Conservation (phyloP, 768 basidiomycete species). For the Kwoniella europaea region DNA sequence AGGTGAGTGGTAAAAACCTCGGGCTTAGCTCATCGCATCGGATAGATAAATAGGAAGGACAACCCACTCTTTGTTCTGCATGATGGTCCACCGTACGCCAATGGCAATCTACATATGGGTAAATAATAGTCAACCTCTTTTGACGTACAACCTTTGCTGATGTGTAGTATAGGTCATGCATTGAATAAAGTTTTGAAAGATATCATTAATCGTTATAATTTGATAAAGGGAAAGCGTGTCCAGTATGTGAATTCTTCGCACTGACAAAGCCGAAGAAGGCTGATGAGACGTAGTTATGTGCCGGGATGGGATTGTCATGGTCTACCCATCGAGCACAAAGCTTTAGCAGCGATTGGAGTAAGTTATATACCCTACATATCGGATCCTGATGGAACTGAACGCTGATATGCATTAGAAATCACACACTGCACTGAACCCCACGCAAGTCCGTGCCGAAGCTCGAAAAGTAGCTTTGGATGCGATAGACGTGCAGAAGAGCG, state of each 20-base stretch:
- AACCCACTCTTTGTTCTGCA: constrained; percentile 80
- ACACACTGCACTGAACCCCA: constrained; percentile 67
- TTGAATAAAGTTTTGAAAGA: constrained; percentile 97
- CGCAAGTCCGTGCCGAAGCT: constrained; percentile 72
- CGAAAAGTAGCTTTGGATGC: constrained; percentile 73
- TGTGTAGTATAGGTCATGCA: constrained; percentile 77
- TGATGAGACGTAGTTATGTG: constrained; percentile 68
- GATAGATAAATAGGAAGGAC: constrained; percentile 53
- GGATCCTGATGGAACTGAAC: no score
- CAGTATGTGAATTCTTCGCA: constrained; percentile 66
- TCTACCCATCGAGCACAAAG: constrained; percentile 94
- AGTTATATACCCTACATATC: constrained; percentile 8
- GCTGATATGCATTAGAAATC: constrained; percentile 59
- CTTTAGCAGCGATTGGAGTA: constrained; percentile 75
- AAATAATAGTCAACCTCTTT: constrained; percentile 19
- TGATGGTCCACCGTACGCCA: constrained; percentile 97
- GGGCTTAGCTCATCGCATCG: background rate
- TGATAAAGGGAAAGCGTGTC: constrained; percentile 75
- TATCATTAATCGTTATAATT: constrained; percentile 86
- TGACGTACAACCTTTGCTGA: background rate
- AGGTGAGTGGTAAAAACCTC: constrained; percentile 51
- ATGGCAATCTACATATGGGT: constrained; percentile 96
- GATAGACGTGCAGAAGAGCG: constrained; percentile 73
- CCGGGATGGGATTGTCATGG: constrained; percentile 99
- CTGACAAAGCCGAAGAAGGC: background rate